These are phyloP conservation scores for Geotrichum fermentans DNA, from an alignment of 1,139 yeast species.

Conservation along the genomic window DNA sequence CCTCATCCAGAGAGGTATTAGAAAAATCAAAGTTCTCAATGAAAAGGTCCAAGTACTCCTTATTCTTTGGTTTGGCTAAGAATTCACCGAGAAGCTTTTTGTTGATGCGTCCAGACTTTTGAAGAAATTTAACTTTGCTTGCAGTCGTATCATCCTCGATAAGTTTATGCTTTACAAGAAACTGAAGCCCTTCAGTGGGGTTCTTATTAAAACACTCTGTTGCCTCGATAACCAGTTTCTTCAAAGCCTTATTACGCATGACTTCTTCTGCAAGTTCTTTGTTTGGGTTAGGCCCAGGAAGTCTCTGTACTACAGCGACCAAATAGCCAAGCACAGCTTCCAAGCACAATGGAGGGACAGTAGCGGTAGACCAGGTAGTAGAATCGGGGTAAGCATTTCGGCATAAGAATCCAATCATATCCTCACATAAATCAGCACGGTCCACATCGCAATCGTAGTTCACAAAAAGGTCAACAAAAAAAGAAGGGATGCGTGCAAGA, in stretches of 20 bases:
- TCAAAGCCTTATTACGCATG: conserved; percentile 47
- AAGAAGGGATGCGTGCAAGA: conserved; percentile 68
- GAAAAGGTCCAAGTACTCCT: conserved; percentile 57
- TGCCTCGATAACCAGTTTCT: conserved; percentile 71
- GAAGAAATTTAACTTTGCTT: conserved; percentile 72
- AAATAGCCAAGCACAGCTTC: conserved; percentile 78
- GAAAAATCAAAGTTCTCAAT: conserved; percentile 69
- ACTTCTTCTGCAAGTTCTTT: conserved; percentile 25
- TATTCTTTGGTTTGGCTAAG: conserved; percentile 70
- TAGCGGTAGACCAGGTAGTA: conserved; percentile 68
- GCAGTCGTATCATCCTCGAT: conserved; percentile 52
- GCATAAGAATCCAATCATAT: conserved; percentile 65
- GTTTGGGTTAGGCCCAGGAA: conserved; percentile 29
- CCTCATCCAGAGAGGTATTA: conserved; percentile 85
- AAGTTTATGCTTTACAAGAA: conserved; percentile 59
- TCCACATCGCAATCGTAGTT: conserved; percentile 91
- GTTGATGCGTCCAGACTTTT: conserved; percentile 71
- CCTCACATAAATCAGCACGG: conserved; percentile 71
- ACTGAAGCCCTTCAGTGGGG: conserved; percentile 68
- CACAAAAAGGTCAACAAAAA: conserved; percentile 71
- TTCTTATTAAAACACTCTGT: conserved; percentile 69
- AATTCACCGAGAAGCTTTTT: conserved; percentile 84
- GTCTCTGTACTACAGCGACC: conserved; percentile 58
- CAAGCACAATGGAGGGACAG: conserved; percentile 88
- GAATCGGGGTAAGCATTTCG: conserved; percentile 76